Percentiles rank a stretch among this genome's conserved stretches.
These are phyloP conservation scores for Carex myosuroides DNA, from an alignment of 176 grass and related monocot genomes.

Conservation along the genomic window DNA sequence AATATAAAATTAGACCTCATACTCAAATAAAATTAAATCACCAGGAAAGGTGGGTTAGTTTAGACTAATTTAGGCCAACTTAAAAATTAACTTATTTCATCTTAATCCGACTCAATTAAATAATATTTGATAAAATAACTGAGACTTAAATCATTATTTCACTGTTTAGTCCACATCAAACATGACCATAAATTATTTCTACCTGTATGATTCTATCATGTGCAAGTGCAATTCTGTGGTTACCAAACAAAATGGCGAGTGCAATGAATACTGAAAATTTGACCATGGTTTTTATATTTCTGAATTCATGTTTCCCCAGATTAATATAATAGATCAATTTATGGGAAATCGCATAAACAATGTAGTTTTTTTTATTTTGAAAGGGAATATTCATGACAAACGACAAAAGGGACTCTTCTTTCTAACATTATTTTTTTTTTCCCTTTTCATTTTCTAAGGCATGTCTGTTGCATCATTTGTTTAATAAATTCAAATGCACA, in stretches of 20 bases:
- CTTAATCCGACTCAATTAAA: too few relatives aligned
- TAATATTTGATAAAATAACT: too few relatives aligned
- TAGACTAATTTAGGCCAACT: too few relatives aligned
- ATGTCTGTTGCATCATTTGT: background rate
- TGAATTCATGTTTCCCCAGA: background rate
- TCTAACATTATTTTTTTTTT: too few relatives aligned
- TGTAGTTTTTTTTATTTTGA: background rate
- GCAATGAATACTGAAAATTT: background rate
- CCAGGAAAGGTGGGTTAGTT: too few relatives aligned
- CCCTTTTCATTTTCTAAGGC: background rate
- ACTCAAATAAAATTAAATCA: too few relatives aligned
- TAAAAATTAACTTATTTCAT: too few relatives aligned
- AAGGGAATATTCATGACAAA: background rate
- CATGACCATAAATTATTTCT: background rate
- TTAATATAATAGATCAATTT: background rate
- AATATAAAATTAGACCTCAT: too few relatives aligned
- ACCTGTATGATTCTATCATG: background rate
- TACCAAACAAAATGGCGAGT: background rate
- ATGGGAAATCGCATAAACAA: background rate
- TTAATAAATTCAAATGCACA: background rate
- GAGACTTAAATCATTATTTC: too few relatives aligned
- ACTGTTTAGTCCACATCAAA: too few relatives aligned
- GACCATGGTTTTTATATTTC: background rate
- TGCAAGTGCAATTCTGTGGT: slow-evolving; percentile 1
- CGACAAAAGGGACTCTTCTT: background rate